phyloP scores from a whole-genome alignment of 2,329 filamentous ascomycete genomes.

The Xylariaceae sp. region DNA sequence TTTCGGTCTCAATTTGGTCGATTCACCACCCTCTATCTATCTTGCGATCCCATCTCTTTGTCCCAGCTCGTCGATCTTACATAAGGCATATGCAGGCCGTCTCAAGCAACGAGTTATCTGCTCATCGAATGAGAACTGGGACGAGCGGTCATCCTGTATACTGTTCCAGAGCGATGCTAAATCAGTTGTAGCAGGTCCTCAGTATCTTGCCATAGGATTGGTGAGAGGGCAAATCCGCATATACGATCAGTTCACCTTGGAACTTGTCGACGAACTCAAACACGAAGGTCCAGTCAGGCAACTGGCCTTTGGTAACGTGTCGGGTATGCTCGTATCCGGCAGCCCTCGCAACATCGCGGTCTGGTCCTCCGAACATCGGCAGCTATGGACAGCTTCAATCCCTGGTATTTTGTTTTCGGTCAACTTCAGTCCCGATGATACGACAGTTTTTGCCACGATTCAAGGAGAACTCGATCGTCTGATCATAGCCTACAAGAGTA shows the following conservation, averaged over 20 bases:
- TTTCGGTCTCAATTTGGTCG: conserved; percentile 3
- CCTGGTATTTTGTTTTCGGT: background rate
- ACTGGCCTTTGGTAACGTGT: background rate
- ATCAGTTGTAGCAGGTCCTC: background rate
- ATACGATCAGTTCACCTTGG: conserved; percentile 1
- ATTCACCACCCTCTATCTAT: conserved; percentile 4
- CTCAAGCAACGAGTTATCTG: background rate
- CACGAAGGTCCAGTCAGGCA: background rate
- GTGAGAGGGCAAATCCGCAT: background rate
- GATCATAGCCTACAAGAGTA: background rate
- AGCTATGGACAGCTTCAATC: background rate
- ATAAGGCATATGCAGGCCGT: background rate
- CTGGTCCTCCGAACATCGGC: background rate
- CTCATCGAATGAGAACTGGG: conserved; percentile 2
- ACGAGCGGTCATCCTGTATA: conserved; percentile 6
- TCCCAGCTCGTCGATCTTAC: conserved; percentile 1
- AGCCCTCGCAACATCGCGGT: background rate
- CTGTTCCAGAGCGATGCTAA: background rate
- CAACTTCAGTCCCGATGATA: conserved; percentile 1
- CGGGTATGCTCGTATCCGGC: background rate
- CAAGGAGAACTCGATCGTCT: background rate
- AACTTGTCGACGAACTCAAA: background rate
- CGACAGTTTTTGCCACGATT: background rate
- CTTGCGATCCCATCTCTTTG: conserved; percentile 3
- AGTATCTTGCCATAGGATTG: background rate